Conservation (phyloP, 2,329 filamentous ascomycete genomes). For the Daldinia sp. region DNA sequence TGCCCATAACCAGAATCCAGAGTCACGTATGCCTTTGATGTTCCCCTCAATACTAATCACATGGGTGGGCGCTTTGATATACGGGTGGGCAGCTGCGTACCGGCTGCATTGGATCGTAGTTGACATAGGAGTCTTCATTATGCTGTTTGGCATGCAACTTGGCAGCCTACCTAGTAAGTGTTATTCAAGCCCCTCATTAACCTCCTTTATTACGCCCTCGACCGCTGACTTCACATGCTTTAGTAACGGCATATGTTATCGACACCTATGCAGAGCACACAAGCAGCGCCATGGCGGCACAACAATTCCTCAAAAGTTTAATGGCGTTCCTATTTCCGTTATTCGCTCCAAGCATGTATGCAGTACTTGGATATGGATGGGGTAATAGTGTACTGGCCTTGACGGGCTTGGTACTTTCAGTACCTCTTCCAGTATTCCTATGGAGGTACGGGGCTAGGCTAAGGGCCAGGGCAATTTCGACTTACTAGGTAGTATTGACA, state of each 20-base stretch:
- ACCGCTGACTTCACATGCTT: slow-evolving; percentile 41
- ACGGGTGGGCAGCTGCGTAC: slow-evolving; percentile 63
- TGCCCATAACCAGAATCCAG: slow-evolving; percentile 45
- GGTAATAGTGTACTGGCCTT: slow-evolving; percentile 55
- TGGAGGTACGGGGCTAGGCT: slow-evolving; percentile 55
- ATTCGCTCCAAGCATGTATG: slow-evolving; percentile 55
- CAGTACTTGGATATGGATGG: slow-evolving; percentile 52
- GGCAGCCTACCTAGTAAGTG: slow-evolving; percentile 29
- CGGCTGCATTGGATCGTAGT: slow-evolving; percentile 62
- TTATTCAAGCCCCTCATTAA: slow-evolving; percentile 49
- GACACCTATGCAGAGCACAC: slow-evolving; percentile 51
- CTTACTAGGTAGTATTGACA: not conserved
- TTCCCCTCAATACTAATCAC: slow-evolving; percentile 60
- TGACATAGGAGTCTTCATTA: slow-evolving; percentile 60
- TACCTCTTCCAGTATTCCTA: slow-evolving; percentile 54
- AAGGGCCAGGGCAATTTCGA: slow-evolving; percentile 33
- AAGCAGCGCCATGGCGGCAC: slow-evolving; percentile 3
- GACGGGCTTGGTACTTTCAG: slow-evolving; percentile 51
- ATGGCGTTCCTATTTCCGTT: slow-evolving; percentile 59
- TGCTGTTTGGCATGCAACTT: slow-evolving; percentile 55
- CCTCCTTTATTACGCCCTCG: too few relatives aligned
- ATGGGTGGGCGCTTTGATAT: slow-evolving; percentile 60
- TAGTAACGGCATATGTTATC: slow-evolving; percentile 61
- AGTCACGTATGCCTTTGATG: slow-evolving; percentile 61
- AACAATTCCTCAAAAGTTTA: slow-evolving; percentile 46